Base-by-base conservation (phyloP, 306 rosid species). In the Carpinus fangiana region DNA sequence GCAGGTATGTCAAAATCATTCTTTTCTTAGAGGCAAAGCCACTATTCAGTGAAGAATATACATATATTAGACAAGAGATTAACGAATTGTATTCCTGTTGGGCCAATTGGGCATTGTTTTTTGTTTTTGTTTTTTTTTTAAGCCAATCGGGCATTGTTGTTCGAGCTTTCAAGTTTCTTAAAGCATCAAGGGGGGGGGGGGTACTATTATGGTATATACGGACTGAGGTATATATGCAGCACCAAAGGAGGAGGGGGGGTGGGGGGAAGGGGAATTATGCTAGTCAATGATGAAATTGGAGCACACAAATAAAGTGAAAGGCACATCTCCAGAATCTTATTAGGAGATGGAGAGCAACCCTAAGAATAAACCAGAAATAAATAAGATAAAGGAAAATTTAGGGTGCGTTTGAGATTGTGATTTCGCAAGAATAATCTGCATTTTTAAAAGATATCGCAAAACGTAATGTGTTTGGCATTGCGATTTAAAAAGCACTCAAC, bases 1-100 rank as follows among this genome's bases (percentile, higher is more conserved):
- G 78, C 45, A 65, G 79, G 59, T 73, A 6, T 73, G 53, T 53
- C 21, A 68, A 34, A 80, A n/a, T 79, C 74, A 81, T 90, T 84
- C 92, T 81, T 88, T 86, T 66, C 92, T 90, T 90, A 79, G 61
- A 65, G 23, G 74, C 68, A 13, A 68, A 82, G 90, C 45, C 69
- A 79, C 26, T 72, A 79, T 78, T 54, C 78, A 55, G 54, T 20
- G 79, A 74, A 23, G 77, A 81, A 75, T 78, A 65, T 56, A 67
- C 53, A 62, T 47, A 67, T 36, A 66, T 10, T 3, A 36, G 23
- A 16, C 38, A 8, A 41, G 50, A 66, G 50, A 66, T 66, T 36
- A 66, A 41, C 4, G 51, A 38, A 66, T 38, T 72, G 55, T 31
- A 76, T 80, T 67, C 46, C 26, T 34, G 3, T 34, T 43, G 61